phyloP scores from a whole-genome alignment of 1,139 yeast species.

The Geotrichum siamense region DNA sequence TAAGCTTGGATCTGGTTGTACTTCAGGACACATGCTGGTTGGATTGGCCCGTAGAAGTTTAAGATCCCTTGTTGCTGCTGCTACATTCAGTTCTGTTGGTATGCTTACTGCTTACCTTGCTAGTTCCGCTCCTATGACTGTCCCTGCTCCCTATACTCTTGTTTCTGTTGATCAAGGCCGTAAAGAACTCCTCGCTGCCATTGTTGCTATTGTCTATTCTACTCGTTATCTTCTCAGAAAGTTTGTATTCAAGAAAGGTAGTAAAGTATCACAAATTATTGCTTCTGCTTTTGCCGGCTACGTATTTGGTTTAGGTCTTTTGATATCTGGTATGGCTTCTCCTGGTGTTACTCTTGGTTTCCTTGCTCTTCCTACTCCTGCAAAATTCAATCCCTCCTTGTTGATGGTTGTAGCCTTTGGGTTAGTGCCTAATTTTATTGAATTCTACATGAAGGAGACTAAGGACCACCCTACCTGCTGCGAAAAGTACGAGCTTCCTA shows the following conservation, averaged over 20 bases:
- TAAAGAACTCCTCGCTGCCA: slow-evolving; percentile 15
- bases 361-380: slow-evolving; percentile 34
- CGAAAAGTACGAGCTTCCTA: slow-evolving; percentile 7
- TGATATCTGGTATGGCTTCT: slow-evolving; percentile 42
- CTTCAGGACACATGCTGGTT: slow-evolving; percentile 46
- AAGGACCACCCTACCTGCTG: slow-evolving; percentile 22
- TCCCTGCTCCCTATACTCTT: slow-evolving; percentile 18
- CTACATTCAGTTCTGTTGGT: slow-evolving; percentile 34
- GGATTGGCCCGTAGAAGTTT: slow-evolving; percentile 41
- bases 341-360: slow-evolving; percentile 42
- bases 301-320: slow-evolving; percentile 41
- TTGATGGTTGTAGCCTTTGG: slow-evolving; percentile 39
- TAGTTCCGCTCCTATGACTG: slow-evolving; percentile 24
- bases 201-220: slow-evolving; percentile 16
- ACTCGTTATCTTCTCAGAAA: slow-evolving; percentile 19
- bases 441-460: slow-evolving; percentile 14
- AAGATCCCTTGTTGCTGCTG: slow-evolving; percentile 42
- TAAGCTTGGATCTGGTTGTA: slow-evolving; percentile 42
- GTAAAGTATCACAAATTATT: slow-evolving; percentile 22
- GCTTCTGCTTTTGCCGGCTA: slow-evolving; percentile 37
- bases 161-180: slow-evolving; percentile 20
- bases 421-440: slow-evolving; percentile 39
- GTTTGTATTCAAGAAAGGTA: slow-evolving; percentile 8
- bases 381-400: slow-evolving; percentile 42
- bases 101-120: slow-evolving; percentile 25